Evolutionary conservation across 2,329 filamentous ascomycete species (phyloP), one percentile per base, ranked within the genome.

Genomic region (Penicillium concentricum): DNA sequence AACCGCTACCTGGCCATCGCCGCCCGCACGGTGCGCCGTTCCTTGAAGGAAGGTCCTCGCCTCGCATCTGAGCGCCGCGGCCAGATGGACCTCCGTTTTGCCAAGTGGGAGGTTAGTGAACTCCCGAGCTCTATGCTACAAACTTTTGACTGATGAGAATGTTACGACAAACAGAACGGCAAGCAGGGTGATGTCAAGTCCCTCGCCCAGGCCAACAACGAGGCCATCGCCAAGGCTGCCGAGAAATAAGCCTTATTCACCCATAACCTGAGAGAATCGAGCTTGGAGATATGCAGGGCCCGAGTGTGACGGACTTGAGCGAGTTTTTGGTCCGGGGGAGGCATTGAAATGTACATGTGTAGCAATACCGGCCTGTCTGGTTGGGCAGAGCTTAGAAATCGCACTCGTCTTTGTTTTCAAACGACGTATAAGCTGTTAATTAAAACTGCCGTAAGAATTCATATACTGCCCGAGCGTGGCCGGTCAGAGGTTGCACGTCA

Each of bases 1-100:
- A 99, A 99, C 89, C 94, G 92, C 83, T 97, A 97, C 88, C 88
- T 99, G 76, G 87, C 92, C 75, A 86, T 99, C 81, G 92, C 94
- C 74, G 87, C 92, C 79, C 92, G 92, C 79, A 90, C 91, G 75
- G 90, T 99, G 78, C 94, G 95, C 82, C 90, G 91, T 78, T 96
- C 92, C 77, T 84, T 99, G 78, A 97, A 97, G 85, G 94, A 99
- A 74, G 91, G 94, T 57, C 89, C 92, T 83, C 87, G 94, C 81
- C 78, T 97, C 67, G 77, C 77, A 67, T 92, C 92, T 65, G 94
- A 97, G 86, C 88, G 91, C 75, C 87, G 94, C 76, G 92, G 92
- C 74, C 86, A 92, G 79, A 88, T 88, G 80, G 93, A 97, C 54
- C 80, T 99, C 70, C 87, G 87, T 79, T 95, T 97, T 73, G 83